Evolutionary conservation across 768 basidiomycete genomes (phyloP).

Genomic region (Amanita rubescens): DNA sequence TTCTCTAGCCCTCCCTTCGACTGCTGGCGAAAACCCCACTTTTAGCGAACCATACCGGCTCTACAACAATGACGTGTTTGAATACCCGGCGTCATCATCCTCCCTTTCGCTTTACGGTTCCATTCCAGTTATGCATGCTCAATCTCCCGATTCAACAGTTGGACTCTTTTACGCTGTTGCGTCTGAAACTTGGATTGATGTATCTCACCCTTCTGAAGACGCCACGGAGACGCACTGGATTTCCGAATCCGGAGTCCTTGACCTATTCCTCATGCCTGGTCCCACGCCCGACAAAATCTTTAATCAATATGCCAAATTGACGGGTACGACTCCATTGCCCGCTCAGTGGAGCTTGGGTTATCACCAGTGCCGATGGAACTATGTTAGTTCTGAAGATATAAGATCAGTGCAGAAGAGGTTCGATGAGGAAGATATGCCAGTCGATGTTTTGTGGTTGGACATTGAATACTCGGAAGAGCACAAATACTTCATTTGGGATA

Average conservation of each 20-base stretch:
- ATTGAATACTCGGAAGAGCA: slow-evolving; percentile 93
- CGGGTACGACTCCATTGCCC: slow-evolving; percentile 84
- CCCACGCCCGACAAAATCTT: slow-evolving; percentile 80
- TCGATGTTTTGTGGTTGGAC: slow-evolving; percentile 96
- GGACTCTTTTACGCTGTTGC: slow-evolving; percentile 82
- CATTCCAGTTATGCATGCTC: slow-evolving; percentile 91
- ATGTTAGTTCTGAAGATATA: slow-evolving; percentile 84
- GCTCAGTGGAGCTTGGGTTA: slow-evolving; percentile 89
- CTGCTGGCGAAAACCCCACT: slow-evolving; percentile 65
- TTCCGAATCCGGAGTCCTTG: slow-evolving; percentile 94
- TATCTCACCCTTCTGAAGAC: slow-evolving; percentile 57
- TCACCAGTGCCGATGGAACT: slow-evolving; percentile 99
- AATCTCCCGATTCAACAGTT: slow-evolving; percentile 80
- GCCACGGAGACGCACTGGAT: slow-evolving; percentile 94
- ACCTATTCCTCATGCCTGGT: slow-evolving; percentile 90
- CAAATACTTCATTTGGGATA: slow-evolving; percentile 97
- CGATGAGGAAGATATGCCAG: slow-evolving; percentile 90
- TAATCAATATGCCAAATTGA: slow-evolving; percentile 76
- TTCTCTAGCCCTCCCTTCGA: slow-evolving; percentile 80
- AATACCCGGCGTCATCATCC: slow-evolving; percentile 79
- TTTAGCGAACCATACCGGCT: slow-evolving; percentile 92
- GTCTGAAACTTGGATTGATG: slow-evolving; percentile 94
- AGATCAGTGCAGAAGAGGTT: slow-evolving; percentile 79
- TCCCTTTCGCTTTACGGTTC: slow-evolving; percentile 84
- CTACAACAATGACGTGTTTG: slow-evolving; percentile 94